These are phyloP conservation scores for Skeletonema potamos DNA, from an alignment of 108 stramenopile species.

Conservation along the genomic window DNA sequence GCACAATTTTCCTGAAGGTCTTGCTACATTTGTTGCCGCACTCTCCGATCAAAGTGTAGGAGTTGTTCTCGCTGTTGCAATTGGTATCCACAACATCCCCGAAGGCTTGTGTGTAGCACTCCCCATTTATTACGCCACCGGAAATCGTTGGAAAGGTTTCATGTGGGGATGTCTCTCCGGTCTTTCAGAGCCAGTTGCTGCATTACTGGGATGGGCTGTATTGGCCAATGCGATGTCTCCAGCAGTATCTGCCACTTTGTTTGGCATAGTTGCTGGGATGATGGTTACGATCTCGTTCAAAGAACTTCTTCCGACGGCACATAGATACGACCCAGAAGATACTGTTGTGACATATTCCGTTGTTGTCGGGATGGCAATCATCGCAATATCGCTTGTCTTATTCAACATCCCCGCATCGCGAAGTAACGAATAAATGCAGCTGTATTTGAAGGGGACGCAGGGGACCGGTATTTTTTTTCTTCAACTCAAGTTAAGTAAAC, in stretches of 20 bases:
- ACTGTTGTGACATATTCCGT: conserved; percentile 83
- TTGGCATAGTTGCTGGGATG: conserved; percentile 85
- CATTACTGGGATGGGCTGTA: conserved; percentile 69
- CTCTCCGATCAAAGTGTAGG: conserved; percentile 78
- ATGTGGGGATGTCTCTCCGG: conserved; percentile 75
- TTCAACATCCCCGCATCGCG: conserved; percentile 49
- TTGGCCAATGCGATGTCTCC: conserved; percentile 53
- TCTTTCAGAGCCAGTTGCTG: conserved; percentile 78
- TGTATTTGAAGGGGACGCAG: not conserved
- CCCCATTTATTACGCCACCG: conserved; percentile 90
- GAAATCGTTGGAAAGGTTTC: conserved; percentile 81
- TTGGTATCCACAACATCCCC: conserved; percentile 90
- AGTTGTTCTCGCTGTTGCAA: conserved; percentile 75
- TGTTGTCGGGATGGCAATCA: conserved; percentile 87
- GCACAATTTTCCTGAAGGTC: conserved; percentile 93
- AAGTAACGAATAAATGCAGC: not conserved
- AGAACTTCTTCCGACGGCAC: conserved; percentile 94
- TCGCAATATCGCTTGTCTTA: conserved; percentile 88
- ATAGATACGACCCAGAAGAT: conserved; percentile 90
- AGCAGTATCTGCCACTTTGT: conserved; percentile 59
- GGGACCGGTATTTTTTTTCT: too few species aligned
- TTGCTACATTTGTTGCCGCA: conserved; percentile 85
- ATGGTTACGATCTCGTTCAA: conserved; percentile 77
- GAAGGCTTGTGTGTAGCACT: conserved; percentile 89
- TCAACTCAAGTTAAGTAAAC: not conserved